phyloP scores from a whole-genome alignment of 1,284 basidiomycete genomes.

The Cryptococcus neoformans region DNA sequence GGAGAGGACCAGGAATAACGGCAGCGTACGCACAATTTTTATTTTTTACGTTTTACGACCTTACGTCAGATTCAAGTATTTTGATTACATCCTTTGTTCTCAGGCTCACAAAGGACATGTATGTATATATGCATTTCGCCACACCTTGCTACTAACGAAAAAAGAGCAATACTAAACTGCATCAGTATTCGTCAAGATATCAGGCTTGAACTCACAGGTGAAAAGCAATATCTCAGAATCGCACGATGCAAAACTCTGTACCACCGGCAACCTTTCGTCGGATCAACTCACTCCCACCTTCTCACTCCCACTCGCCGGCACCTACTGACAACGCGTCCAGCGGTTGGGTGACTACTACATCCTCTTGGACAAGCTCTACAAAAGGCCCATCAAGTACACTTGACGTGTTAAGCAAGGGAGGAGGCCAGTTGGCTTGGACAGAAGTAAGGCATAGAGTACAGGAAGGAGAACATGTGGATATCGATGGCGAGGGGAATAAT shows the following conservation, averaged over 20 bases:
- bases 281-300: neutral
- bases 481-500: constrained; percentile 1
- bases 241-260: neutral
- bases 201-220: too few relatives aligned
- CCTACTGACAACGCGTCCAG: constrained; percentile 7
- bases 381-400: neutral
- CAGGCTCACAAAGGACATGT: constrained; percentile 4
- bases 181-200: too few relatives aligned
- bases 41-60: neutral
- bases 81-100: constrained; percentile 5
- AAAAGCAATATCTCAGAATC: neutral
- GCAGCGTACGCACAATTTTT: neutral
- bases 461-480: constrained; percentile 6
- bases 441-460: constrained; percentile 21
- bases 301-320: neutral
- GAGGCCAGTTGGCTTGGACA: constrained; percentile 23
- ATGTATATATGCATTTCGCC: neutral
- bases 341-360: constrained; percentile 14
- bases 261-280: neutral
- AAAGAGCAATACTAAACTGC: too few relatives aligned
- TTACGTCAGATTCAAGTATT: too few relatives aligned
- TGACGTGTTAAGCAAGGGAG: neutral
- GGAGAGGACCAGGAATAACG: constrained; percentile 54
- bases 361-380: constrained; percentile 6
- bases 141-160: neutral